Evolutionary conservation across 75 land plant genomes (phyloP), one percentile per base, ranked within the genome.

Genomic region (Pseudotsuga menziesii): DNA sequence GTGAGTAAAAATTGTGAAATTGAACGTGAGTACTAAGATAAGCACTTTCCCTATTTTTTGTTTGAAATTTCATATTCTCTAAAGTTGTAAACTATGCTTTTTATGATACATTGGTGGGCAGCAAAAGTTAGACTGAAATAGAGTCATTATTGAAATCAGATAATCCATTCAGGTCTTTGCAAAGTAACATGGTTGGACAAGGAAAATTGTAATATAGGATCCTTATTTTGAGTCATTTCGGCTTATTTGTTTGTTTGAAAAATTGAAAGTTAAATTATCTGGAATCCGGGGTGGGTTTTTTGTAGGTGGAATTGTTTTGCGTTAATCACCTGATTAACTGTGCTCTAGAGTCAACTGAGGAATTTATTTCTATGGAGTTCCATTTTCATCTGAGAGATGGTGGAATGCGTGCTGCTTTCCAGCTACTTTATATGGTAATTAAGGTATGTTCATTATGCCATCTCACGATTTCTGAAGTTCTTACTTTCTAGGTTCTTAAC

Each of bases 361-460:
- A 97, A 72, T 93, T 94, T 57, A 89, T 97, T 59, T 85, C 88
- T 74, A 92, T 97, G 98, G 99, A 97, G 44, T 97, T 95, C 69
- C 93, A 93, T 54, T 97, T 97, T 81, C 93, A 98, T 75, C 67
- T 97, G 44, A 90, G 99, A 78, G 99, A 97, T 76, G 89, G 90
- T 84, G 99, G 99, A 32, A 97, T 97, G 99, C 94, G 92, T 75
- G 99, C 99, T 71, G 95, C 99, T 78, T 97, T 97, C 78, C 94
- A 97, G 82, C 86, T 97, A 39, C 96, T 97, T 75, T 98, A 95
- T 78, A 91, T 97, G 98, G 98, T 97, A 19, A 86, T 97, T 58
- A 96, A 97, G 96, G 98, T 94, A 85, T 27, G 58, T 7, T 55
- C 13, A 13, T 22, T 26, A 56, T 4, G 32, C 75, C 19, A 52